Evolutionary conservation across 192 early-diverging fungal genomes (phyloP).

Genomic region (Dissophora ornata): DNA sequence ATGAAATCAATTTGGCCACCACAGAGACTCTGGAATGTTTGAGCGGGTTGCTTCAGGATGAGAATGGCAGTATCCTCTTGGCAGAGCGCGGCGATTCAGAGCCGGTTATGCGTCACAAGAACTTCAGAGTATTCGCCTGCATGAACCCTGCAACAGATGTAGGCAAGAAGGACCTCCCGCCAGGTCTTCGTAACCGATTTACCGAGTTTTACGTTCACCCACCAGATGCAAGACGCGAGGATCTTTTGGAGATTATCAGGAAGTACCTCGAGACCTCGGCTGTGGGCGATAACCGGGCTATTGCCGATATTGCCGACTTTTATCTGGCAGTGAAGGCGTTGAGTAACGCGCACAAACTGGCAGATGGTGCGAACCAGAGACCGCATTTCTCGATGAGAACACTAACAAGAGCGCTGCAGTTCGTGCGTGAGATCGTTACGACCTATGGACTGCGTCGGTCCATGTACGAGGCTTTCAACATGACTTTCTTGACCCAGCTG

Average conservation of each 20-base stretch:
- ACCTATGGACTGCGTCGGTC: slow-evolving; percentile 86
- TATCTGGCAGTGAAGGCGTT: slow-evolving; percentile 81
- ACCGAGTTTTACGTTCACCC: slow-evolving; percentile 96
- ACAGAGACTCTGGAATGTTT: slow-evolving; percentile 96
- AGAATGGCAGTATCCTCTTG: slow-evolving; percentile 83
- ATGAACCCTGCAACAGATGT: slow-evolving; percentile 99
- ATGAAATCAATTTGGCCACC: slow-evolving; percentile 97
- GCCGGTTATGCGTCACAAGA: slow-evolving; percentile 86
- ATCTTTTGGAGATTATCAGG: slow-evolving; percentile 84
- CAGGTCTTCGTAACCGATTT: slow-evolving; percentile 90
- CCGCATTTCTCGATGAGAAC: slow-evolving; percentile 96
- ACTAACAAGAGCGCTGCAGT: slow-evolving; percentile 88
- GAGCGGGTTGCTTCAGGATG: slow-evolving; percentile 86
- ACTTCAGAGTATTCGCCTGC: slow-evolving; percentile 96
- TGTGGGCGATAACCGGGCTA: slow-evolving; percentile 68
- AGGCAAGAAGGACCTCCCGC: slow-evolving; percentile 95
- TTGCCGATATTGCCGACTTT: slow-evolving; percentile 81
- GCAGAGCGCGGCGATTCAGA: slow-evolving; percentile 93
- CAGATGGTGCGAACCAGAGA: slow-evolving; percentile 88
- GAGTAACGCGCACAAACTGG: slow-evolving; percentile 76
- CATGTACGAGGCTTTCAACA: slow-evolving; percentile 91
- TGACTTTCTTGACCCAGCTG: slow-evolving; percentile 96
- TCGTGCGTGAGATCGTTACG: slow-evolving; percentile 72
- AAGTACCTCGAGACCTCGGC: slow-evolving; percentile 77
- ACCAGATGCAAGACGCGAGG: slow-evolving; percentile 83